phyloP scores from a whole-genome alignment of 495 filamentous ascomycete species.

The Stereocaulon alpinum region DNA sequence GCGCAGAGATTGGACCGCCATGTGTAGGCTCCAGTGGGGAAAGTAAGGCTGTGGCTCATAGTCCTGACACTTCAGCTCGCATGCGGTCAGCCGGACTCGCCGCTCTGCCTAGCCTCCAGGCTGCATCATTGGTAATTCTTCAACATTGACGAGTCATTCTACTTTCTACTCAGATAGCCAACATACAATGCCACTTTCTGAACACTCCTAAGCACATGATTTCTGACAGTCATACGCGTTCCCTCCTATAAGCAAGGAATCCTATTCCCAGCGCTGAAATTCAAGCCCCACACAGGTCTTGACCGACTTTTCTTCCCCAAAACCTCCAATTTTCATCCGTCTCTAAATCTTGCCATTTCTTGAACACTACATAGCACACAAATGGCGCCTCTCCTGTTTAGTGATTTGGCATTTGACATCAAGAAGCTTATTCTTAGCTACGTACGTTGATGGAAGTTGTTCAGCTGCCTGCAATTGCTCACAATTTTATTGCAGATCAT shows the following conservation, averaged over 20 bases:
- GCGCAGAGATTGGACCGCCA: neutral
- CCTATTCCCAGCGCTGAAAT: neutral
- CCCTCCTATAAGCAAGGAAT: neutral
- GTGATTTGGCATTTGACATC: constrained; percentile 2
- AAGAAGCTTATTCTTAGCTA: constrained; percentile 10
- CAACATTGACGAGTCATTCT: neutral
- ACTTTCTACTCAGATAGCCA: no score
- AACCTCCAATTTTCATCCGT: no score
- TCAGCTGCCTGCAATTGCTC: neutral
- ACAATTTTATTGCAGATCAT: neutral
- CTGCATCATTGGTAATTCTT: constrained; percentile 4
- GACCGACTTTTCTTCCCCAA: neutral
- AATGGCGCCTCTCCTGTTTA: constrained; percentile 4
- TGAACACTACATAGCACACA: neutral
- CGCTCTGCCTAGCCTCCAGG: constrained; percentile 1
- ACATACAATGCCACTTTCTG: no score
- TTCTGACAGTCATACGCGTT: neutral
- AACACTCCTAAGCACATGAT: no score
- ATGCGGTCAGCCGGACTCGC: neutral
- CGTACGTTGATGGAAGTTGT: neutral
- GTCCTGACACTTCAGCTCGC: neutral
- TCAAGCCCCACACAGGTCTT: neutral
- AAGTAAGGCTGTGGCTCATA: constrained; percentile 3
- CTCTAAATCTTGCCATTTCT: neutral
- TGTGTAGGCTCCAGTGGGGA: neutral